Conservation (phyloP, 2,329 filamentous ascomycete species). For the Colletotrichum nymphaeae region DNA sequence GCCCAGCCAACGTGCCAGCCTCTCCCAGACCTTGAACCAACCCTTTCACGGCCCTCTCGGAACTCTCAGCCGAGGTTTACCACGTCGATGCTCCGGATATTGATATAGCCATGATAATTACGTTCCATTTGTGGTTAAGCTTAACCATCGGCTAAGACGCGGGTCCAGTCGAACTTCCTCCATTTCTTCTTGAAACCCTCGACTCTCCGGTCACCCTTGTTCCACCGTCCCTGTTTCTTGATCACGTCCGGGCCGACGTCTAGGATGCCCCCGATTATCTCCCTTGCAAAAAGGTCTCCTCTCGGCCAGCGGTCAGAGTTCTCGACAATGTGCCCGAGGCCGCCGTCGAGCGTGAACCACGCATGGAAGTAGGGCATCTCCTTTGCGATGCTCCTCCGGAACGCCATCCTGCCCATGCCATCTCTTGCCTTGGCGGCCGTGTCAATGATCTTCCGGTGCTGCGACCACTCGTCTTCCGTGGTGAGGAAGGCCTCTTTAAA, state of each 20-base stretch:
- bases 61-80: conserved; percentile 14
- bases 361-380: conserved; percentile 99
- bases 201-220: conserved; percentile 73
- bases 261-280: conserved; percentile 92
- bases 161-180: conserved; percentile 92
- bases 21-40: neutral
- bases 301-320: conserved; percentile 86
- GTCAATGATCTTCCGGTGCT: conserved; percentile 95
- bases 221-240: conserved; percentile 92
- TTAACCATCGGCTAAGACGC: conserved; percentile 60
- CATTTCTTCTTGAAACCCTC: conserved; percentile 87
- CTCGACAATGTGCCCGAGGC: conserved; percentile 92
- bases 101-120: neutral
- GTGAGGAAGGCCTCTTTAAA: conserved; percentile 94
- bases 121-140: neutral
- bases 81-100: neutral
- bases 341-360: conserved; percentile 94
- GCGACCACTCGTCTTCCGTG: conserved; percentile 92
- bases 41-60: neutral
- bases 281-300: conserved; percentile 92
- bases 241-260: conserved; percentile 84
- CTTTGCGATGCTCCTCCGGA: conserved; percentile 84
- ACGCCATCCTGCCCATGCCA: conserved; percentile 83
- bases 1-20: neutral
- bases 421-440: conserved; percentile 75